Evolutionary conservation across 1,139 yeast genomes (phyloP), one percentile per base, ranked within the genome.

Genomic region (Yamadazyma atmosphaerica): DNA sequence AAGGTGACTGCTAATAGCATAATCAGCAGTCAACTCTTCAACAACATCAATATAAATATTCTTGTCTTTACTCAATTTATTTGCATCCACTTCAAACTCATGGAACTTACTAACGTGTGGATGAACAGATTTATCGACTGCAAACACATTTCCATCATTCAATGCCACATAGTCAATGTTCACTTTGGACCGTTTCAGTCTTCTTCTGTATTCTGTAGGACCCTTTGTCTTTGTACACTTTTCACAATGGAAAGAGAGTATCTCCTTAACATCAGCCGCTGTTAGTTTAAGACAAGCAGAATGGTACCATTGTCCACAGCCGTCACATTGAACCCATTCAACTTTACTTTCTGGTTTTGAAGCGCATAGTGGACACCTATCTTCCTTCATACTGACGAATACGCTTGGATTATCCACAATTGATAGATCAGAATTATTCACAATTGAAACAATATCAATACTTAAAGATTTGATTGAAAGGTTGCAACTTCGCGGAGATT

Each of bases 81-180:
- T 45, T 4, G 51, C 57, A 25, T 44, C 48, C 7, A 42, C 43
- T 3, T 27, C 52, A 44, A 60, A 65, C 19, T 43, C 48, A 24
- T 57, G 47, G 41, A 78, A 71, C 15, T 52, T 42, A 8, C 56
- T 59, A 9, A 79, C 75, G 56, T 85, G 89, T 4, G 87, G 86
- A 55, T 84, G 90, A 30, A 67, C 61, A 35, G 78, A 65, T 44
- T 79, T 71, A 42, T 77, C 76, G 22, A 81, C 72, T n/a, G 81
- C 75, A 52, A 65, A 72, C 5, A 74, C 66, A 27, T 82, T 86
- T 1, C 96, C 95, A 37, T 81, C 84, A 54, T 89, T 79, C 49
- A 89, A 63, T 0, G 96, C 95, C 8, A 79, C 81, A 55, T 89
- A 89, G 56, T 89, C 95, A 32, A 88, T 74, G 36, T 69, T 68